Percentiles rank a stretch among this genome's conserved stretches.
phyloP scores from a whole-genome alignment of 2,329 filamentous ascomycete species.

The Fusarium nygamai region DNA sequence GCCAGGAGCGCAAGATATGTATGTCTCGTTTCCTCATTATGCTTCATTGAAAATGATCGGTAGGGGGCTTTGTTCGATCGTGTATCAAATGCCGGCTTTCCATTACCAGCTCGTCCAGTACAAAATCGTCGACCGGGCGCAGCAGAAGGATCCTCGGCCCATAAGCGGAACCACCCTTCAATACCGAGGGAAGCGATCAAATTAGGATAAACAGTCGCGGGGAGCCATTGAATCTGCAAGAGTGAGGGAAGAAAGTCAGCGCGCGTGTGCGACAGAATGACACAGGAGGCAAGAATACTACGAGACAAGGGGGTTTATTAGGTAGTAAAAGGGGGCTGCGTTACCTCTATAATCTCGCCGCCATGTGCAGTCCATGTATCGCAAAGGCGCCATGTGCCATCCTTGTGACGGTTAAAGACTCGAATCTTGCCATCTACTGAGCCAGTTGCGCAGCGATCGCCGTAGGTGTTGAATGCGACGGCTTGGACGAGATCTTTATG shows the following conservation, averaged over 20 bases:
- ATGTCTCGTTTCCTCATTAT: constrained; percentile 80
- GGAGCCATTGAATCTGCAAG: constrained; percentile 87
- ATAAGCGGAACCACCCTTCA: constrained; percentile 90
- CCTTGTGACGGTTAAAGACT: constrained; percentile 86
- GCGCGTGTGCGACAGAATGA: constrained; percentile 25
- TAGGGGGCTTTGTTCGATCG: constrained; percentile 70
- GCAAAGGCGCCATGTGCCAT: constrained; percentile 79
- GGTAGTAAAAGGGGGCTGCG: constrained; percentile 40
- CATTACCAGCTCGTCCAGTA: constrained; percentile 59
- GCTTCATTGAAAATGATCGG: constrained; percentile 85
- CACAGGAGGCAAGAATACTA: constrained; percentile 13
- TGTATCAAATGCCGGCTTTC: constrained; percentile 65
- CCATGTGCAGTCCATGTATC: constrained; percentile 93
- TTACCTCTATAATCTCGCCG: constrained; percentile 87
- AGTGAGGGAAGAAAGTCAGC: constrained; percentile 17
- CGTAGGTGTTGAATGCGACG: constrained; percentile 91
- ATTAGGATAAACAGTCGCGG: constrained; percentile 85
- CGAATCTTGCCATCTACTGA: constrained; percentile 93
- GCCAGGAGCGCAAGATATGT: constrained; percentile 88
- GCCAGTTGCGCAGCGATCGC: constrained; percentile 89
- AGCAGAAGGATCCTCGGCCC: constrained; percentile 89
- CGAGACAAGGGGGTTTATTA: constrained; percentile 15
- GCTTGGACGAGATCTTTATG: constrained; percentile 85
- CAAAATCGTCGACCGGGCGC: constrained; percentile 85
- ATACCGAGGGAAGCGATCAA: constrained; percentile 88